A percentile compares a stretch with the other conserved stretches of the same genome.
Conservation (phyloP, 1,284 basidiomycete genomes). For the Pascua guehoae region DNA sequence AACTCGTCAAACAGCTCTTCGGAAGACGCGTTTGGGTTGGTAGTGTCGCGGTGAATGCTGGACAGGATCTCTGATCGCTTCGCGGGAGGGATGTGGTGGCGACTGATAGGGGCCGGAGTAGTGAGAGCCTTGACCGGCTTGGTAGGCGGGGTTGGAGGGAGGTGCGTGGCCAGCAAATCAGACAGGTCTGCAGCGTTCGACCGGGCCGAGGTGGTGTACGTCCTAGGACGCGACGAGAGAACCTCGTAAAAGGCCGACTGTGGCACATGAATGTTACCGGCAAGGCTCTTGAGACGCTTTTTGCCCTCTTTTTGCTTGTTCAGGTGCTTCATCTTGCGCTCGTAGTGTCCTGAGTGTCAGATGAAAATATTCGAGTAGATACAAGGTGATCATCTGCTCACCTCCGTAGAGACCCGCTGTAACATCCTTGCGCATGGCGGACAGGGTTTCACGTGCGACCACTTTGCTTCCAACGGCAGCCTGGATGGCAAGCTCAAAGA, state of each 20-base stretch:
- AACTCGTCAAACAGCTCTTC: slow-evolving; percentile 24
- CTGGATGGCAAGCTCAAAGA: slow-evolving; percentile 92
- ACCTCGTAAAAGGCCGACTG: slow-evolving; percentile 89
- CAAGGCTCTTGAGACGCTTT: slow-evolving; percentile 72
- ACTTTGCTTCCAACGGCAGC: slow-evolving; percentile 73
- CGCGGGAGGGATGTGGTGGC: slow-evolving; percentile 9
- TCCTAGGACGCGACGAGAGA: slow-evolving; percentile 55
- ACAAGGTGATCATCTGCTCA: slow-evolving; percentile 28
- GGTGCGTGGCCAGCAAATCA: neutral
- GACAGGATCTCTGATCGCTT: slow-evolving; percentile 16
- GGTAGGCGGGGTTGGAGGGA: neutral
- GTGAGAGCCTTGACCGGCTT: neutral
- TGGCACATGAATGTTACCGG: slow-evolving; percentile 78
- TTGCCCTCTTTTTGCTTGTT: slow-evolving; percentile 91
- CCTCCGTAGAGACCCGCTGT: slow-evolving; percentile 92
- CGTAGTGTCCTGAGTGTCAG: slow-evolving; percentile 58
- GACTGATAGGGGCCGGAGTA: neutral
- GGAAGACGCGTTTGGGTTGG: slow-evolving; percentile 2
- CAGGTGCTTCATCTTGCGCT: slow-evolving; percentile 85
- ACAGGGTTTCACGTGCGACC: slow-evolving; percentile 81
- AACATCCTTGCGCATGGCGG: slow-evolving; percentile 86
- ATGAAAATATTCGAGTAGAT: slow-evolving; percentile 16
- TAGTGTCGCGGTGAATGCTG: slow-evolving; percentile 4
- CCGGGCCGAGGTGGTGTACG: slow-evolving; percentile 23
- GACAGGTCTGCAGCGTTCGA: no score